A percentile compares a stretch with the other conserved stretches of the same genome.
Conservation (phyloP, 176 grass and related monocot genomes). For the Stipa capillata region DNA sequence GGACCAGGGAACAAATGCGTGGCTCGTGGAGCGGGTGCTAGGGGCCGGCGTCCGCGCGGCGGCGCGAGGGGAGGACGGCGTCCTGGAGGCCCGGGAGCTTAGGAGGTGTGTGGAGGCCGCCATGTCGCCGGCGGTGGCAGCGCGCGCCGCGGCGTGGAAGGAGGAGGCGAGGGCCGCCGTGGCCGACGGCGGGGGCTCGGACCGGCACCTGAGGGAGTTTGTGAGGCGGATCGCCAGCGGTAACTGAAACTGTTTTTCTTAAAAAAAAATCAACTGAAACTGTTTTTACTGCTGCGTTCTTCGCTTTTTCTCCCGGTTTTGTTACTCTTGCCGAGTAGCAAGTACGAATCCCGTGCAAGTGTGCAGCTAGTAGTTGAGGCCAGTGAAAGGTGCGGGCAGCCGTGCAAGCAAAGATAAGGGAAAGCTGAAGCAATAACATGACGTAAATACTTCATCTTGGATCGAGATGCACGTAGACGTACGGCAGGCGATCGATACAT, state of each 20-base stretch:
- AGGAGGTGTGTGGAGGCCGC: constrained; percentile 29
- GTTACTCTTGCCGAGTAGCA: not conserved
- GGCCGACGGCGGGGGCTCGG: constrained; percentile 15
- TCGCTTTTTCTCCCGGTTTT: not conserved
- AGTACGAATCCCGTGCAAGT: no score
- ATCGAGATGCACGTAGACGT: no score
- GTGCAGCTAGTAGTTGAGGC: no score
- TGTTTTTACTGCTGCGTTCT: not conserved
- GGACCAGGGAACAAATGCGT: constrained; percentile 70
- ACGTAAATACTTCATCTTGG: no score
- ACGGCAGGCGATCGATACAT: no score
- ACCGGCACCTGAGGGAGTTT: constrained; percentile 27
- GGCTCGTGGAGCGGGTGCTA: constrained; percentile 39
- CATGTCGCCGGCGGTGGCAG: constrained; percentile 16
- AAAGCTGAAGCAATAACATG: no score
- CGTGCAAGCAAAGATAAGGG: no score
- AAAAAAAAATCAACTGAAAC: no score
- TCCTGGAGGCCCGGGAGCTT: constrained; percentile 45
- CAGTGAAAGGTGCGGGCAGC: no score
- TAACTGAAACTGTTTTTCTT: not conserved
- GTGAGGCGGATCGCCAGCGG: not conserved
- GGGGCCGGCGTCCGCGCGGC: constrained; percentile 47
- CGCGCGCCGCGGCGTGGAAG: constrained; percentile 36
- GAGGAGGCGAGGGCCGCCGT: constrained; percentile 18
- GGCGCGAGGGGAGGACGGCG: not conserved